Evolutionary conservation across 108 stramenopile genomes (phyloP).

Genomic region (Pseudonitzschia multiseries): DNA sequence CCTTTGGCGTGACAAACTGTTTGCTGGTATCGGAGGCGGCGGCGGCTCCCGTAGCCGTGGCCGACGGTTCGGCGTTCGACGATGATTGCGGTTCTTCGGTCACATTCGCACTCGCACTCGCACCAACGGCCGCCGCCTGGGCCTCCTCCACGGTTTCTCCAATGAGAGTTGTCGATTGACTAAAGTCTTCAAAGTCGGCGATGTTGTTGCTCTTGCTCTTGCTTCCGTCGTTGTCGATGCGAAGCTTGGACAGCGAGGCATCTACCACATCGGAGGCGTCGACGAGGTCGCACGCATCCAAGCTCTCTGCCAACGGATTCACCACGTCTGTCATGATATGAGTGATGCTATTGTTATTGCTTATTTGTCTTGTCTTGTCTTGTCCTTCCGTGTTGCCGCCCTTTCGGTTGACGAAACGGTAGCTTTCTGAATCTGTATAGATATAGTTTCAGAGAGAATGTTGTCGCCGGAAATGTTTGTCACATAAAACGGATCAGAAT

Average conservation of each 20-base stretch:
- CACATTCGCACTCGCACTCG: background rate
- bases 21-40: background rate
- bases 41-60: background rate
- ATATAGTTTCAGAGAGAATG: no score
- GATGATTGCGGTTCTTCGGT: background rate
- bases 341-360: no score
- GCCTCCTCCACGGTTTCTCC: conserved; percentile 34
- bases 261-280: conserved; percentile 8
- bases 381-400: no score
- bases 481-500: no score
- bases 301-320: conserved; percentile 17
- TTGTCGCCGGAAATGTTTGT: no score
- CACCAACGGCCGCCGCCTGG: conserved; percentile 17
- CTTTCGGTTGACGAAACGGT: no score
- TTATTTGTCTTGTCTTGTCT: no score
- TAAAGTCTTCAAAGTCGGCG: conserved; percentile 33
- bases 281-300: conserved; percentile 32
- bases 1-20: conserved; percentile 75
- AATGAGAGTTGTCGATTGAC: conserved; percentile 11
- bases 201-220: no score
- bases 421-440: no score
- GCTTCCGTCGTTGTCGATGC: conserved; percentile 1
- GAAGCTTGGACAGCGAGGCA: background rate
- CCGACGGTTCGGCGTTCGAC: background rate
- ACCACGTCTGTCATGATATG: conserved; percentile 17